Conservation (phyloP, 1,284 basidiomycete genomes). For the Chondrostereum purpureum region DNA sequence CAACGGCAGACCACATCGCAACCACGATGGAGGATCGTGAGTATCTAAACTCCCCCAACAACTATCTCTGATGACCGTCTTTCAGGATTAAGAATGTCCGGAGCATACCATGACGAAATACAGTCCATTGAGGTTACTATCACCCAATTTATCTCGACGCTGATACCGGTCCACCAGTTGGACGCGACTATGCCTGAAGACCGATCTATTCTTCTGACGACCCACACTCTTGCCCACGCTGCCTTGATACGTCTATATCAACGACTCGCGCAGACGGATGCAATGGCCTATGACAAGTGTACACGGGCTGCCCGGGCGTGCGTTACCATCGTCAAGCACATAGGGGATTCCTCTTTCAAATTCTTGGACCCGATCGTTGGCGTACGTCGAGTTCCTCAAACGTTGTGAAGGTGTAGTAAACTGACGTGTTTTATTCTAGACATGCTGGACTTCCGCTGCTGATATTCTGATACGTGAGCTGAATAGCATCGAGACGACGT, state of each 20-base stretch:
- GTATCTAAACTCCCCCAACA: constrained; percentile 19
- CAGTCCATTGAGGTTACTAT: constrained; percentile 56
- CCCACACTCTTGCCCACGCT: constrained; percentile 60
- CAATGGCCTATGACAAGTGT: constrained; percentile 57
- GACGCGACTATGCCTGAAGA: constrained; percentile 50
- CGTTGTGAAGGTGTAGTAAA: constrained; percentile 8
- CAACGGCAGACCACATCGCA: constrained; percentile 55
- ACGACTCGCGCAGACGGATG: constrained; percentile 53
- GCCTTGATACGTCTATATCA: constrained; percentile 64
- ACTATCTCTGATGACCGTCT: constrained; percentile 16
- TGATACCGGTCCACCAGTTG: constrained; percentile 60
- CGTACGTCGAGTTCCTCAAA: constrained; percentile 33
- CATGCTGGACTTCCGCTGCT: constrained; percentile 65
- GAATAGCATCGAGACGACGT: constrained; percentile 46
- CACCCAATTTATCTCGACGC: constrained; percentile 50
- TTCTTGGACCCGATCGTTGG: constrained; percentile 70
- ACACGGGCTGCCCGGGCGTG: constrained; percentile 52
- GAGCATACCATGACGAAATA: constrained; percentile 48
- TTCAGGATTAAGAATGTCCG: constrained; percentile 36
- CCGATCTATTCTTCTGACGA: constrained; percentile 49
- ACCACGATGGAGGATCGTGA: constrained; percentile 54
- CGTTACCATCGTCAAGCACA: constrained; percentile 51
- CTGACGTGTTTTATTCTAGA: constrained; percentile 28
- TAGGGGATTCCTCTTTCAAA: constrained; percentile 56
- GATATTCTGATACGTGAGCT: constrained; percentile 60